Evolutionary conservation across 2,329 filamentous ascomycete species (phyloP).

Genomic region (Blastomyces gilchristii): DNA sequence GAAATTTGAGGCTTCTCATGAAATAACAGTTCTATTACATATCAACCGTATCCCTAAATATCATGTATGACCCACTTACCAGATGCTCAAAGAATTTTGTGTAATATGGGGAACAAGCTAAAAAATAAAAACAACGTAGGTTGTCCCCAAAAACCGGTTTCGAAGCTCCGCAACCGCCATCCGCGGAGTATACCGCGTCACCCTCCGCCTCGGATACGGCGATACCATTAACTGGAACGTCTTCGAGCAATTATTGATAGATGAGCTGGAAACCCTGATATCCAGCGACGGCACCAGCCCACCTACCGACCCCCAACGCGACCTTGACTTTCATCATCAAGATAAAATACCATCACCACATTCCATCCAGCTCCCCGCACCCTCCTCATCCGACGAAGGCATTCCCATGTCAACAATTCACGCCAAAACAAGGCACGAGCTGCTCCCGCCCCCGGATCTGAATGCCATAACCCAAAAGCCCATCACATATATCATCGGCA

Average conservation of each 20-base stretch:
- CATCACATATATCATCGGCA: slow-evolving; percentile 41
- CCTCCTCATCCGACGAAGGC: neutral
- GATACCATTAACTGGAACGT: slow-evolving; percentile 12
- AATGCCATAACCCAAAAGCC: slow-evolving; percentile 6
- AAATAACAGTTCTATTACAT: slow-evolving; percentile 65
- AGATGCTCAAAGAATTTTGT: slow-evolving; percentile 23
- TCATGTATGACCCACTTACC: slow-evolving; percentile 8
- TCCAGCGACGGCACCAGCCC: neutral
- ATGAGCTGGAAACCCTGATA: slow-evolving; percentile 10
- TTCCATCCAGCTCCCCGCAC: neutral
- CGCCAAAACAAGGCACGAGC: slow-evolving; percentile 2
- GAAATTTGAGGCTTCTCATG: slow-evolving; percentile 58
- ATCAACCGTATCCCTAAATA: slow-evolving; percentile 30
- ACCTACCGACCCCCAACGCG: neutral
- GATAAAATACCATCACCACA: neutral
- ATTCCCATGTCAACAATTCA: slow-evolving; percentile 14
- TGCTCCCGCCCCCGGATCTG: neutral
- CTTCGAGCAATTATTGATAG: slow-evolving; percentile 12
- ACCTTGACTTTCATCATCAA: neutral
- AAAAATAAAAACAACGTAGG: slow-evolving; percentile 33
- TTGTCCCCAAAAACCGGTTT: slow-evolving; percentile 45
- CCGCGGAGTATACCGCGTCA: slow-evolving; percentile 11
- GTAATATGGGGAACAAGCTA: neutral
- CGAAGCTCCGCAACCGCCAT: slow-evolving; percentile 25
- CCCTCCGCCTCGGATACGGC: slow-evolving; percentile 14